phyloP scores from a whole-genome alignment of 2,329 filamentous ascomycete species.

The Ophiostoma novo-ulmi region DNA sequence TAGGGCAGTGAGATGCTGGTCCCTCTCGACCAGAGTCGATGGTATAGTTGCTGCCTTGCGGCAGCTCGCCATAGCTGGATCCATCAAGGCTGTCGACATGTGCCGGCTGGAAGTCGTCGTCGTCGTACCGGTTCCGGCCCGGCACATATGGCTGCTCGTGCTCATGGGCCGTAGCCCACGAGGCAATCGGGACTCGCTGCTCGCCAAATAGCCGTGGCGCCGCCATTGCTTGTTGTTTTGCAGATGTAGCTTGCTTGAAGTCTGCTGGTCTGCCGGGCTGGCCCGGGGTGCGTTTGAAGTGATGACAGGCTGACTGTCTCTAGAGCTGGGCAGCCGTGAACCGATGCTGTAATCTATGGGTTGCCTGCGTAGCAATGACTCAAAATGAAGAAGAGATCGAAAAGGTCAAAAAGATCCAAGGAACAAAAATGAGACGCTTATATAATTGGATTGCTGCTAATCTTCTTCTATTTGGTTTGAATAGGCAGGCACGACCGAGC shows the following conservation, averaged over 20 bases:
- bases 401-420: no score
- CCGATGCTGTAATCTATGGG: no score
- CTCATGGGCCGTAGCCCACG: not conserved
- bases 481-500: not conserved
- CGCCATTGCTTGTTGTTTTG: not conserved
- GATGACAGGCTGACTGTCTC: no score
- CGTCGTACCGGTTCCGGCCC: constrained; percentile 10
- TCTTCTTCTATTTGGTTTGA: not conserved
- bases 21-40: not conserved
- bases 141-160: not conserved
- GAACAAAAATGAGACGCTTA: no score
- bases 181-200: constrained; percentile 5
- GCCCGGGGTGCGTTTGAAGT: no score
- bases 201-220: constrained; percentile 3
- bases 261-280: not conserved
- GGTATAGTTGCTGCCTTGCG: not conserved
- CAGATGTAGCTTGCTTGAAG: not conserved
- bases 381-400: no score
- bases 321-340: no score
- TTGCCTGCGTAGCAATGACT: no score
- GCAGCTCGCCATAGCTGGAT: not conserved
- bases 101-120: constrained; percentile 13
- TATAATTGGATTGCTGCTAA: no score
- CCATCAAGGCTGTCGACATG: not conserved
- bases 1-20: not conserved